Conservation (phyloP, 345 rosid genomes). For the Toxicodendron radicans region DNA sequence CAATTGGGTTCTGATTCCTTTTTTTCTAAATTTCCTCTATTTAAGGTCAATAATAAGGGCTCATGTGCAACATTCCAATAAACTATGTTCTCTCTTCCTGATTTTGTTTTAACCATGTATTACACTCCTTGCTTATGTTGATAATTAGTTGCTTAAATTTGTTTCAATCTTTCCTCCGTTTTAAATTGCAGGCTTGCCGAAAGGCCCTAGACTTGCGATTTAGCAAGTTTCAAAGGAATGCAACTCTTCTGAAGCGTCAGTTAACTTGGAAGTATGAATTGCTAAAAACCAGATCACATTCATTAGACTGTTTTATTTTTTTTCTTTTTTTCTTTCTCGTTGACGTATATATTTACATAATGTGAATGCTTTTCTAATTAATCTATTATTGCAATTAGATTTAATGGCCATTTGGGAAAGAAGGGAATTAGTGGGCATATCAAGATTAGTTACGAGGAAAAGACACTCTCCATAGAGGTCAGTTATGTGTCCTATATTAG, state of each 20-base stretch:
- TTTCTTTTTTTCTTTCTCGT: background rate
- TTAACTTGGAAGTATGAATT: conserved; percentile 81
- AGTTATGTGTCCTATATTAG: conserved; percentile 17
- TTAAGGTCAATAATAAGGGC: background rate
- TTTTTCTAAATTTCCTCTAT: background rate
- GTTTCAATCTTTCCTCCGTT: background rate
- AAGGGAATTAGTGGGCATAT: conserved; percentile 88
- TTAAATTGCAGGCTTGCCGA: conserved; percentile 55
- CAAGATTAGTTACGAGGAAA: conserved; percentile 65
- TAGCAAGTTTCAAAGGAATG: conserved; percentile 69
- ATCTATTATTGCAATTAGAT: conserved; percentile 43
- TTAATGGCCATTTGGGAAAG: conserved; percentile 76
- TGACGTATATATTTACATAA: conserved; percentile 4
- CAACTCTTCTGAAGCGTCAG: conserved; percentile 53
- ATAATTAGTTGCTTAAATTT: conserved; percentile 6
- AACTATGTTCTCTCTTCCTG: background rate
- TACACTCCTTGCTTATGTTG: background rate
- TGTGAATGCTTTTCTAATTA: conserved; percentile 11
- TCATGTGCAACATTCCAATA: background rate
- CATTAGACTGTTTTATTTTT: conserved; percentile 4
- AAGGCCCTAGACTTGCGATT: conserved; percentile 62
- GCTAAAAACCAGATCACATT: conserved; percentile 2
- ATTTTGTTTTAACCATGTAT: conserved; percentile 2
- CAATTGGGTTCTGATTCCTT: no score
- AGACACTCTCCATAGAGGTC: conserved; percentile 85